Evolutionary conservation across 1,284 basidiomycete genomes (phyloP).

Genomic region (Naganishia cerealis): DNA sequence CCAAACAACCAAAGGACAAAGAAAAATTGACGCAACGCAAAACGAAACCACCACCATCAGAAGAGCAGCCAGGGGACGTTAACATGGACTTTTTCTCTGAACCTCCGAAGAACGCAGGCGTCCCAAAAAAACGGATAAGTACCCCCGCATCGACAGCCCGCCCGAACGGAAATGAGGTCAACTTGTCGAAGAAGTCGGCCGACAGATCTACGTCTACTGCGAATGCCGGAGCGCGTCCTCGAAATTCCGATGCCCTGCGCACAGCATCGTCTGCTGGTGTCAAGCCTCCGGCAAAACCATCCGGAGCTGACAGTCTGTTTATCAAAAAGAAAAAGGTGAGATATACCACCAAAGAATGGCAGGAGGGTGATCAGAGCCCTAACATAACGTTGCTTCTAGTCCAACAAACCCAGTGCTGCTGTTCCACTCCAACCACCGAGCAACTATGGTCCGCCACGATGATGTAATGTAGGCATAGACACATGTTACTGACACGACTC

Average conservation of each 20-base stretch:
- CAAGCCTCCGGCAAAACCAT: constrained; percentile 31
- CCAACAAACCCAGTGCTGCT: constrained; percentile 4
- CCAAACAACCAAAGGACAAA: neutral
- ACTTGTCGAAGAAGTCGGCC: constrained; percentile 2
- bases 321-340: constrained; percentile 52
- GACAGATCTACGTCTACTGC: neutral
- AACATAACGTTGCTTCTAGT: neutral
- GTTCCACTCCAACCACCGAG: constrained; percentile 12
- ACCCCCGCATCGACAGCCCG: neutral
- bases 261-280: neutral
- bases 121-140: neutral
- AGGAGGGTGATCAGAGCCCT: neutral
- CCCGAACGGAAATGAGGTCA: neutral
- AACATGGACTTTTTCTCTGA: constrained; percentile 26
- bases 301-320: constrained; percentile 40
- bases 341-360: neutral
- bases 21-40: neutral
- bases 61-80: neutral
- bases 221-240: neutral
- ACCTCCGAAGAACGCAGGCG: neutral
- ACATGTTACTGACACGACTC: neutral
- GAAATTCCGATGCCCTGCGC: neutral
- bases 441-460: constrained; percentile 9
- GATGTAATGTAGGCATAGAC: constrained; percentile 1
- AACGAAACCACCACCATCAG: neutral